Evolutionary conservation across 2,329 filamentous ascomycete species (phyloP).

Genomic region (Ceratocystis ficicola): DNA sequence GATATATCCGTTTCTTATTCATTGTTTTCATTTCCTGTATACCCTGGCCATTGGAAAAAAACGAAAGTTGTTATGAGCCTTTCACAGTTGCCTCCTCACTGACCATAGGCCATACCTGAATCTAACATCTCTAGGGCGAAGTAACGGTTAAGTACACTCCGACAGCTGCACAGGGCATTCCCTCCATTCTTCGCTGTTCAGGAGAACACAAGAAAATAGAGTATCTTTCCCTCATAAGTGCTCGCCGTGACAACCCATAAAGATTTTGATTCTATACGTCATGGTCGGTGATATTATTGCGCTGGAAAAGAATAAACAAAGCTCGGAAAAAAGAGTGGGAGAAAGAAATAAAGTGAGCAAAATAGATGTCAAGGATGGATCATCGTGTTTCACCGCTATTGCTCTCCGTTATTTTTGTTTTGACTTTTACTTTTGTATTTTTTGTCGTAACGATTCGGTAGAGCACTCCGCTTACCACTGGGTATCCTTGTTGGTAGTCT

Average conservation of each 20-base stretch:
- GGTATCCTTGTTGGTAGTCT: slow-evolving; percentile 42
- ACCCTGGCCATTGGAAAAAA: slow-evolving; percentile 10
- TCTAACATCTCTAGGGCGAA: slow-evolving; percentile 36
- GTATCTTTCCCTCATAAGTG: slow-evolving; percentile 99
- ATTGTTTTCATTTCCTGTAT: slow-evolving; percentile 11
- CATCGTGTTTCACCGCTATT: slow-evolving; percentile 20
- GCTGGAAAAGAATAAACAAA: slow-evolving; percentile 17
- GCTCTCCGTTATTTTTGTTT: slow-evolving; percentile 23
- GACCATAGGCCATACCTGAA: not conserved
- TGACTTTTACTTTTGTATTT: slow-evolving; percentile 23
- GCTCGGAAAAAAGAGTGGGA: slow-evolving; percentile 13
- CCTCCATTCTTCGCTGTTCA: slow-evolving; percentile 42
- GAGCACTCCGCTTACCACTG: slow-evolving; percentile 37
- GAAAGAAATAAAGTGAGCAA: slow-evolving; percentile 12
- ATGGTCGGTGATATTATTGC: slow-evolving; percentile 17
- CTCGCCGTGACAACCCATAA: slow-evolving; percentile 45
- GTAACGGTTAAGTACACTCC: slow-evolving; percentile 84
- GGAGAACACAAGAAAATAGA: slow-evolving; percentile 33
- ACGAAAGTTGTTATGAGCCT: slow-evolving; percentile 5
- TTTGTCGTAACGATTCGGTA: slow-evolving; percentile 21
- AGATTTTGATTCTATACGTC: slow-evolving; percentile 26
- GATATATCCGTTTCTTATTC: not conserved
- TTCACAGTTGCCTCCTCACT: slow-evolving; percentile 1
- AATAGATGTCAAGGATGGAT: slow-evolving; percentile 18
- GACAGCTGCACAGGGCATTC: slow-evolving; percentile 93